Conservation (phyloP, 129 eudicot species). For the Flaveria sonorensis region DNA sequence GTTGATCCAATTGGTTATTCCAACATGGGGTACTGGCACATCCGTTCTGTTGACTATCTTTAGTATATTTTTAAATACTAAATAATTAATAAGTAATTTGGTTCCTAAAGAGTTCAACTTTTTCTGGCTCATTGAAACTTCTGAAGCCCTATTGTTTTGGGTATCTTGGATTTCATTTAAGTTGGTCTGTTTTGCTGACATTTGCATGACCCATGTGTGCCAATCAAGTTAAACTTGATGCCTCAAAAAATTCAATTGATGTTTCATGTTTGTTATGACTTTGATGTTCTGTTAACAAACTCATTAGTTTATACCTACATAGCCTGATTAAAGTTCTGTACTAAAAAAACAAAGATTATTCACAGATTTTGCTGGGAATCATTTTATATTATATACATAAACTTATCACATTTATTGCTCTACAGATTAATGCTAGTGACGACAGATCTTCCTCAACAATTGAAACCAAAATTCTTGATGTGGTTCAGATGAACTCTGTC, state of each 20-base stretch:
- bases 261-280: not conserved
- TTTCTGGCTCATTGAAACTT: not conserved
- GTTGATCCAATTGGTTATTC: no score
- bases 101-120: not conserved
- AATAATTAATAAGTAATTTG: not conserved
- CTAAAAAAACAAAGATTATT: not conserved
- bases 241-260: not conserved
- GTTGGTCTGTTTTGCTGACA: slow-evolving; percentile 1
- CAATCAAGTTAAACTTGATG: slow-evolving; percentile 8
- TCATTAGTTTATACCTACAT: not conserved
- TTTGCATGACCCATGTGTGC: not conserved
- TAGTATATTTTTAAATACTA: not conserved
- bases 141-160: not conserved
- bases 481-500: slow-evolving; percentile 93
- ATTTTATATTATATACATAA: not conserved
- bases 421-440: slow-evolving; percentile 96
- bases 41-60: not conserved
- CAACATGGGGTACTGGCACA: not conserved
- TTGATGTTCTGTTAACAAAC: not conserved
- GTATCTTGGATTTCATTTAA: slow-evolving; percentile 10
- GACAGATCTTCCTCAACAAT: slow-evolving; percentile 80
- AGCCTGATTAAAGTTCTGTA: not conserved
- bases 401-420: slow-evolving; percentile 8
- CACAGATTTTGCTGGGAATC: not conserved
- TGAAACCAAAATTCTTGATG: slow-evolving; percentile 89